Evolutionary conservation across 2,329 filamentous ascomycete species (phyloP), one percentile per base, ranked within the genome.

Genomic region (Myrmaecium sp.): DNA sequence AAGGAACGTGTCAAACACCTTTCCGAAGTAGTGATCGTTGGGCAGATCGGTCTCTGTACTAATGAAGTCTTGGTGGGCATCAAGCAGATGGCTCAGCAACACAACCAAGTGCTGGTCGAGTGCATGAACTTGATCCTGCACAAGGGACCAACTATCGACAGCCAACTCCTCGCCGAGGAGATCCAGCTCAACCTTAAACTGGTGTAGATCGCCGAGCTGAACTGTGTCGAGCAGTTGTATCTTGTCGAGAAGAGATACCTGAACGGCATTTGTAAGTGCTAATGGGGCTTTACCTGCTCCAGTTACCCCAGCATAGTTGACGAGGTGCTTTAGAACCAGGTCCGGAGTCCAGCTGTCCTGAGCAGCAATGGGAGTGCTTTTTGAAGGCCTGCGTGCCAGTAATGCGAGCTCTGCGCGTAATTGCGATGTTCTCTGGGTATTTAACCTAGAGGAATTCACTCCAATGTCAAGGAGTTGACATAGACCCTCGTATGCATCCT

Each of bases 181-280:
- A 4, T 49, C 37, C 8, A 54, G 33, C 32, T 62, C 58, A 2
- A 39, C 35, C 25, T 53, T 45, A 21, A 62, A 51, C 9, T 55
- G 44, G 23, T 51, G 45, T 14, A 62, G 40, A 29, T 51, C 44
- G 15, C 38, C 36, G 6, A 62, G 38, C 14, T 45, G 42, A 4
- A 58, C 53, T 25, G 53, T 42, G 22, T 49, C 40, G 1, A 45
- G 22, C 6, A 9, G 12, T 5, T 20, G 9, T 3, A 28, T 14
- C 2, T 17, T 7, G 12, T 25, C 25, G 13, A 31, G 17, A 5
- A 31, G 16, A 15, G 21, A 18, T 9, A 31, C 14, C 10, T 31
- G 25, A 8, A 25, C 28, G 8, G 14, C 22, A 5, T 23, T 23
- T 5, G 10, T 21, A 12, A 31, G 7, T 8, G 31, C 25, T 21